Conservation (phyloP, 2,329 filamentous ascomycete species). For the Neospermospora avenae region DNA sequence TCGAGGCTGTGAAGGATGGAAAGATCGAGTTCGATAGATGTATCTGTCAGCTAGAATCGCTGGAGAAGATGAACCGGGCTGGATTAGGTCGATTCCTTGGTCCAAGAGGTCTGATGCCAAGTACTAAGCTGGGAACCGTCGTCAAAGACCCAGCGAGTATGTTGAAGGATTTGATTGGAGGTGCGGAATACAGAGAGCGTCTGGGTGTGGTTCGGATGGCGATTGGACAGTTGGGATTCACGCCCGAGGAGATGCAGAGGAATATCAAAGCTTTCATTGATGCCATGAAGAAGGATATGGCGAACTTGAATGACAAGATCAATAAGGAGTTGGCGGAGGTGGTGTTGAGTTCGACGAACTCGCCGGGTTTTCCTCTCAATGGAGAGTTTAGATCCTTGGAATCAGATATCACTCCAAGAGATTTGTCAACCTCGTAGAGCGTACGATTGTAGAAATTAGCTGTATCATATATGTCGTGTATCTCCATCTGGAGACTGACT, state of each 20-base stretch:
- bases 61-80: constrained; percentile 77
- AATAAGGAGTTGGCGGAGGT: constrained; percentile 71
- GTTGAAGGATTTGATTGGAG: constrained; percentile 79
- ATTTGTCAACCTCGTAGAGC: constrained; percentile 46
- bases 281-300: constrained; percentile 74
- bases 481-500: constrained; percentile 24
- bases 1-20: constrained; percentile 69
- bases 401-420: constrained; percentile 51
- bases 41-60: constrained; percentile 77
- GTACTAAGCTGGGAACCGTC: constrained; percentile 80
- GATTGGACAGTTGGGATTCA: constrained; percentile 87
- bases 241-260: constrained; percentile 77
- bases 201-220: constrained; percentile 81
- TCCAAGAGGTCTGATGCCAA: constrained; percentile 91
- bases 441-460: constrained; percentile 38
- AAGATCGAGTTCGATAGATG: constrained; percentile 85
- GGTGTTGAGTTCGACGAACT: constrained; percentile 83
- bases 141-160: constrained; percentile 73
- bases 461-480: constrained; percentile 36
- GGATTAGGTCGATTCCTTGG: constrained; percentile 78
- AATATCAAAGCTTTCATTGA: constrained; percentile 79
- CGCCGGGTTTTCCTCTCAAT: constrained; percentile 82
- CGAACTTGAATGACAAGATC: constrained; percentile 58
- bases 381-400: constrained; percentile 68
- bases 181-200: constrained; percentile 82